Percentiles rank a stretch among this genome's conserved stretches.
phyloP scores from a whole-genome alignment of 75 land plant genomes.

The Isoetes taiwanensis region DNA sequence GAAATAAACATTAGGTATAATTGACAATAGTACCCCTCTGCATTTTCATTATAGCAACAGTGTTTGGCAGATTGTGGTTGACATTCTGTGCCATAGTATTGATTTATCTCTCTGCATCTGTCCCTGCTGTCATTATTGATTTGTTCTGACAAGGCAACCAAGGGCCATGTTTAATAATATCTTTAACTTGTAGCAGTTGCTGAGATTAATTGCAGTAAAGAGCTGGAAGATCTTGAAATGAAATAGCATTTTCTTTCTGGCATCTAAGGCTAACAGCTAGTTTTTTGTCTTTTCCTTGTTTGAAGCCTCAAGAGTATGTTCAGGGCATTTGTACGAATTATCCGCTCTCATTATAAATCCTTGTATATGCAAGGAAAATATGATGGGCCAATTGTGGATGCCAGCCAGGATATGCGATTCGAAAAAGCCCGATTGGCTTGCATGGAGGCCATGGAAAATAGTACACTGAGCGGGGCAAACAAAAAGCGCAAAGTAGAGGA shows the following conservation, averaged over 20 bases:
- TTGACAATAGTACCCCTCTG: neutral
- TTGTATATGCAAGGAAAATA: slow-evolving; percentile 13
- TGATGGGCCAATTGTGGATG: slow-evolving; percentile 19
- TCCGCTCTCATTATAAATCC: slow-evolving; percentile 16
- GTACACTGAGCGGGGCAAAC: slow-evolving; percentile 11
- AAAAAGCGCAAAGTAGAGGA: slow-evolving; percentile 10
- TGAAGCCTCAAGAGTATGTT: slow-evolving; percentile 18
- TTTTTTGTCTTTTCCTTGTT: too few relatives aligned
- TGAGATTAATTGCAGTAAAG: neutral
- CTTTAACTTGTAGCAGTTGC: neutral
- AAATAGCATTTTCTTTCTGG: neutral
- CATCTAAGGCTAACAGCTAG: too few relatives aligned
- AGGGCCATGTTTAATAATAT: neutral
- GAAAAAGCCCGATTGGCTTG: slow-evolving; percentile 22
- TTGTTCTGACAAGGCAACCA: too few relatives aligned
- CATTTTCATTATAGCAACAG: neutral
- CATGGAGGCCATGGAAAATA: slow-evolving; percentile 20
- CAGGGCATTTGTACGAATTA: slow-evolving; percentile 17
- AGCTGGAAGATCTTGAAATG: neutral
- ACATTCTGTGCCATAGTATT: too few relatives aligned
- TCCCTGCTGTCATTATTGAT: too few relatives aligned
- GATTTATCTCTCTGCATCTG: too few relatives aligned
- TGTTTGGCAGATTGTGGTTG: too few relatives aligned
- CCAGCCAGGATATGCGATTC: slow-evolving; percentile 13
- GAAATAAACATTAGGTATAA: neutral